Evolutionary conservation across 2,329 filamentous ascomycete species (phyloP), one percentile per base, ranked within the genome.

Genomic region (Aspergillus oerlinghausenensis): DNA sequence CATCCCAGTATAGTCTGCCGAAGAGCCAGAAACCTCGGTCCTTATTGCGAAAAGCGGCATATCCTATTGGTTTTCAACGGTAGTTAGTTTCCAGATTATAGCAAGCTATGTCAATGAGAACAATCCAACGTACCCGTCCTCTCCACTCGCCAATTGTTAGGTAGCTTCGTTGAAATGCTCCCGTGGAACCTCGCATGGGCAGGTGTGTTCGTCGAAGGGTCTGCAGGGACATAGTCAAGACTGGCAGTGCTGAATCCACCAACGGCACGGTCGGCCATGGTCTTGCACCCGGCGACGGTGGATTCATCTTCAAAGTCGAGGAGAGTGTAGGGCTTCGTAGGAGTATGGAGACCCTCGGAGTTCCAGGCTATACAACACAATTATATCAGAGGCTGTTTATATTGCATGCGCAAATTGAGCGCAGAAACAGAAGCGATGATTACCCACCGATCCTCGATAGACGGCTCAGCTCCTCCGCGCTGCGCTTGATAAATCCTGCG

Each of bases 41-140:
- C 50, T 84, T 80, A 21, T 95, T 97, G 56, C 93, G 83, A 80
- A 91, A 99, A 2, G 88, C 94, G 1, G 94, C 92, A 72, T 93
- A 99, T 48, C 94, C 94, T 58, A 86, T 88, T 59, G 49, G 21
- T 17, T 43, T 14, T 17, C 23, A 17, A 25, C 29, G 17, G 43
- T 25, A 52, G 43, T 61, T 28, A 62, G 53, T 50, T 10, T 21
- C 10, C 21, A 11, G 14, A 21, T 10, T 26, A 14, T 51, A 14
- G 9, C 4, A 32, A 4, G 28, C 6, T 19, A 32, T 47, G 29
- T 3, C 3, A 47, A 43, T 21, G 14, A 23, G 35, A 17, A 52
- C 38, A 42, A 19, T 21, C 19, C 10, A 10, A 60, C 63, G 25
- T 68, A 75, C 73, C 73, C 3, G 74, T 77, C 55, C 75, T 66